Base-by-base conservation (phyloP, 2,329 filamentous ascomycete species). In the Calonectria multiphialidica region DNA sequence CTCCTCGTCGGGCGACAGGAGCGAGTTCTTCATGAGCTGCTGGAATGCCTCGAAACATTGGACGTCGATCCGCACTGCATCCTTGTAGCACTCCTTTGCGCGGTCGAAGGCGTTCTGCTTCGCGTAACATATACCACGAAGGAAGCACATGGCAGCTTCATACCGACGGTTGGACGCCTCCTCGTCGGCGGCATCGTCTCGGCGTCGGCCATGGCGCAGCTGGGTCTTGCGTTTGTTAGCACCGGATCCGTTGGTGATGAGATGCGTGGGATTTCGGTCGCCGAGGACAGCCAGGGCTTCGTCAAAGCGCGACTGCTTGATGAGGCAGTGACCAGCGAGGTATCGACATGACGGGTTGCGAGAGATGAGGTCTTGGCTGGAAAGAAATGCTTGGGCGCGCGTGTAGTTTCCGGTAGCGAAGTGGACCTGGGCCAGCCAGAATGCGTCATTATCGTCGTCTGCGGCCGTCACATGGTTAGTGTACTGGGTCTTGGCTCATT, bases 31-130 rank as follows among this genome's bases (percentile, higher is more conserved):
- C 92, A 98, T 98, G 68, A 99, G 90, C 86, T 98, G 96, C 79
- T 98, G 96, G 81, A 99, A 98, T 0, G 97, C 97, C 84, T 99
- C 97, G 81, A 98, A 98, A 84, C 97, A 99, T 83, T 98, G 96
- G 4, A 98, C 96, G 81, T 99, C 97, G 80, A 99, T 98, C 73
- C 94, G 92, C 55, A 98, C 95, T 2, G 97, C 97, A 79, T 98
- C 95, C 86, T 98, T 98, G 88, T 98, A 99, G 86, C 97, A 98
- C 80, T 98, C 96, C 83, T 98, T 98, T 65, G 97, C 97, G 40
- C 95, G 93, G 82, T 99, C 97, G 79, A 98, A 98, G 30, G 96
- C 94, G 83, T 98, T 99, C 83, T 98, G 95, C 84, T 98, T 98
- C 8, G 97, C 96, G 82, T 95, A 98, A 87, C 97, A 98, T 62